Conservation (phyloP, 352 stramenopile genomes). For the Phytophthora melonis region DNA sequence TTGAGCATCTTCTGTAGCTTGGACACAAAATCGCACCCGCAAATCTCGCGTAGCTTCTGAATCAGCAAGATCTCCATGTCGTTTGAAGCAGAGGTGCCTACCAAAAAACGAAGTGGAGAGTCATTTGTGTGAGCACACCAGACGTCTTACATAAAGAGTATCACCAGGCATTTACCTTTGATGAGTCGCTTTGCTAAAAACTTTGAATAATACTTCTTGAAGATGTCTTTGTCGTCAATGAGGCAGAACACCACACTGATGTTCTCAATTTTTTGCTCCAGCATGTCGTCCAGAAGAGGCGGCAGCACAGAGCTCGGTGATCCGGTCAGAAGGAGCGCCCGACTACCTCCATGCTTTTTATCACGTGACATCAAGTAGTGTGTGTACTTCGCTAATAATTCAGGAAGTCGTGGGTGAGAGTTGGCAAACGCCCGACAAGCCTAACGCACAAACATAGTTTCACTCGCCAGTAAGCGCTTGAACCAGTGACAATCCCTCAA, state of each 20-base stretch:
- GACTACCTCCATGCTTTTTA: constrained; percentile 43
- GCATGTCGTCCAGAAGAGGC: constrained; percentile 52
- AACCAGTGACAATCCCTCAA: neutral
- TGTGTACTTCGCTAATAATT: constrained; percentile 86
- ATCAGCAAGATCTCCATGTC: constrained; percentile 85
- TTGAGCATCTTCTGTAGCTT: constrained; percentile 92
- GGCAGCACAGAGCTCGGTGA: constrained; percentile 31
- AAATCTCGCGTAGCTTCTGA: constrained; percentile 88
- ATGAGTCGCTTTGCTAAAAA: constrained; percentile 86
- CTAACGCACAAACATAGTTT: constrained; percentile 31
- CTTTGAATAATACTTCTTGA: constrained; percentile 92
- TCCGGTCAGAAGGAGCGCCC: constrained; percentile 32
- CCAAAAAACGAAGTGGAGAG: neutral
- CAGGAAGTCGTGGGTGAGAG: constrained; percentile 78
- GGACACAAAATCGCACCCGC: constrained; percentile 87
- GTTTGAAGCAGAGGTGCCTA: constrained; percentile 72
- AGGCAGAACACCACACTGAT: constrained; percentile 88
- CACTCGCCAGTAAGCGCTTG: neutral
- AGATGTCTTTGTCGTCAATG: constrained; percentile 91
- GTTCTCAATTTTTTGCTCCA: constrained; percentile 86
- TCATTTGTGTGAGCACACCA: neutral
- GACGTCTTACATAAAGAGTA: neutral
- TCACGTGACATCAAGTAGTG: constrained; percentile 88
- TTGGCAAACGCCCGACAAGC: constrained; percentile 89
- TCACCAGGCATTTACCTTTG: constrained; percentile 59